phyloP scores from a whole-genome alignment of 2,329 filamentous ascomycete genomes.

The Aspergillus piperis region DNA sequence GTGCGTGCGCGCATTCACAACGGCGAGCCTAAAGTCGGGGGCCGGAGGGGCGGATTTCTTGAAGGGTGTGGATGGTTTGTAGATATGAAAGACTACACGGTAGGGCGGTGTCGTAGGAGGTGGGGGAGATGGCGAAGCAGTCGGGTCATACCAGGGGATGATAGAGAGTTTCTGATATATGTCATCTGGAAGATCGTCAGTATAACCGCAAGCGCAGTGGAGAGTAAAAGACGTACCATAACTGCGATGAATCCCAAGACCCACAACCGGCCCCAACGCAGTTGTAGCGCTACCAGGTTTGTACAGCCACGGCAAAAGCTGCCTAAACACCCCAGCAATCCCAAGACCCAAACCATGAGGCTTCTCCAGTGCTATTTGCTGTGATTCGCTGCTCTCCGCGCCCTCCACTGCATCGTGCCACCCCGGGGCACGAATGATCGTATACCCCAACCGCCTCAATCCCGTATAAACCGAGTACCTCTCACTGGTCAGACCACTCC shows the following conservation, averaged over 20 bases:
- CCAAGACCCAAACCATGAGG: conserved; percentile 26
- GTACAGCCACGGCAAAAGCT: conserved; percentile 39
- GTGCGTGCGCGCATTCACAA: conserved; percentile 70
- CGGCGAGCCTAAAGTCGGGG: conserved; percentile 82
- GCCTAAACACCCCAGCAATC: conserved; percentile 30
- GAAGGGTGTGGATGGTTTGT: conserved; percentile 72
- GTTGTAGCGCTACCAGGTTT: conserved; percentile 26
- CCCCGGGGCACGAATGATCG: conserved; percentile 69
- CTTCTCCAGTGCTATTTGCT: not conserved
- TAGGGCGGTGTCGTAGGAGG: conserved; percentile 56
- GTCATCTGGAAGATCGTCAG: conserved; percentile 48
- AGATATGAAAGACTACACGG: conserved; percentile 76
- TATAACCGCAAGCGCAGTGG: not conserved
- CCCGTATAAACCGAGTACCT: conserved; percentile 87
- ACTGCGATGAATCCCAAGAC: conserved; percentile 55
- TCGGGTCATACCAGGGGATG: conserved; percentile 69
- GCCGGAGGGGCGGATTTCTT: conserved; percentile 75
- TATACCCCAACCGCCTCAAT: conserved; percentile 79
- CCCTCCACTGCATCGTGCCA: conserved; percentile 42
- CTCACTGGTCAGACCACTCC: conserved; percentile 66
- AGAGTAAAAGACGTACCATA: conserved; percentile 44
- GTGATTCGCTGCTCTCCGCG: not conserved
- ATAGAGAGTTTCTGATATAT: conserved; percentile 77
- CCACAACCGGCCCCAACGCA: conserved; percentile 52
- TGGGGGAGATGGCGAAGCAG: conserved; percentile 27